Base-by-base conservation (phyloP, 2,329 filamentous ascomycete genomes). In the Fusarium piperis region DNA sequence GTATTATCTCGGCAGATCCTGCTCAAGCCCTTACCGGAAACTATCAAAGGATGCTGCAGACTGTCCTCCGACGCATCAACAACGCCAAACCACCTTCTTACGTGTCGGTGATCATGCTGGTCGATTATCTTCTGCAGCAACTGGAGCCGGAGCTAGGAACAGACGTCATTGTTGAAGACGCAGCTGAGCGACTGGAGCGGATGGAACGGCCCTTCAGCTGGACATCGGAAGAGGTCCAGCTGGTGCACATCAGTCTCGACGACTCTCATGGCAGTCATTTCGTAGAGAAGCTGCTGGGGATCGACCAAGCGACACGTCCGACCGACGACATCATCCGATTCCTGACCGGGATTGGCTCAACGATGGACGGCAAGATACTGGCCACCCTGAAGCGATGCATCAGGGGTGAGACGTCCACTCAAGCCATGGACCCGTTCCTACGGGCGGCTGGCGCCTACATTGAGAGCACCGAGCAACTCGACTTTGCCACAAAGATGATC, bases 281-380 rank as follows among this genome's bases (percentile, higher is more conserved):
- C 59, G 78, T 92, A 26, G 89, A 90, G 76, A 93, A 92, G 77
- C 83, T 94, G 28, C 83, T 94, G 30, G 83, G 84, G 20, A 84
- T 92, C 55, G 86, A 91, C 68, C 88, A 91, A 75, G 90, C 89
- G 60, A 79, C 80, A 0, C 69, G 77, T 2, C 83, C 83, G 3
- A 89, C 87, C 2, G 83, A 87, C 56, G 82, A 80, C 13, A 91
- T 94, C 59, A 78, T 94, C 55, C 80, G 80, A 38, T 82, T 85
- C 4, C 83, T 94, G 36, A 80, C 93, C 44, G 79, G 82, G n/a
- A 81, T 87, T 20, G 85, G 87, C 62, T 79, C 82, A 1, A 74
- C 81, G 8, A 85, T 90, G 78, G 88, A 90, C 46, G 55, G 81
- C 0, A 81, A 84, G 48, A 82, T 94, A 2, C 84, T 85, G 39